These are phyloP conservation scores for Neotropicomus parvogracilis DNA, from an alignment of 1,284 basidiomycete genomes.

Conservation along the genomic window DNA sequence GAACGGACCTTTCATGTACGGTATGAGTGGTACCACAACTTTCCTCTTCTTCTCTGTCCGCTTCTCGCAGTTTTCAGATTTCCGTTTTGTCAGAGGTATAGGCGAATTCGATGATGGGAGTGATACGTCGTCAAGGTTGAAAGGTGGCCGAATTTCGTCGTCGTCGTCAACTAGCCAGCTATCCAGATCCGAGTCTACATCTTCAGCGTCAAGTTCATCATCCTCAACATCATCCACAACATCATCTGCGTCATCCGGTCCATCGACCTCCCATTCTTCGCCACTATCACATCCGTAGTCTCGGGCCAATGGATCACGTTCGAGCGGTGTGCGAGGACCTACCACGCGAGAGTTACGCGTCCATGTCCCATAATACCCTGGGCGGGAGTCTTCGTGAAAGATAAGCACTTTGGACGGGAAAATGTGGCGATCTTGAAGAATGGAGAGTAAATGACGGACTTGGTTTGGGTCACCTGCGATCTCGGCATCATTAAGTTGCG, in stretches of 20 bases:
- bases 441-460: conserved; percentile 52
- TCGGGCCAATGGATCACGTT: conserved; percentile 60
- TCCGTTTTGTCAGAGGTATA: conserved; percentile 49
- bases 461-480: conserved; percentile 62
- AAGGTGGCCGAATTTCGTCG: conserved; percentile 46
- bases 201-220: conserved; percentile 58
- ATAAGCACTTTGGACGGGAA: conserved; percentile 72
- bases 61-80: conserved; percentile 44
- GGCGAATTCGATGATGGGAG: conserved; percentile 38
- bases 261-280: conserved; percentile 82
- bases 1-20: conserved; percentile 72
- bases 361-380: conserved; percentile 86
- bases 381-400: conserved; percentile 72
- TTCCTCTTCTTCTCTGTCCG: conserved; percentile 64
- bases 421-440: conserved; percentile 54
- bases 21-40: conserved; percentile 69
- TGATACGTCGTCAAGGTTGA: conserved; percentile 40
- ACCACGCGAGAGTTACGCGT: conserved; percentile 69
- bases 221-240: conserved; percentile 66
- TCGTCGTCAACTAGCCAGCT: conserved; percentile 79
- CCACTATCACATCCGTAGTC: conserved; percentile 86
- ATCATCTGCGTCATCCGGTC: conserved; percentile 67
- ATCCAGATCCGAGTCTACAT: conserved; percentile 67
- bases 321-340: conserved; percentile 72
- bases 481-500: conserved; percentile 71